phyloP scores from a whole-genome alignment of 2,329 filamentous ascomycete genomes.

The Tolypocladium guangdongense region DNA sequence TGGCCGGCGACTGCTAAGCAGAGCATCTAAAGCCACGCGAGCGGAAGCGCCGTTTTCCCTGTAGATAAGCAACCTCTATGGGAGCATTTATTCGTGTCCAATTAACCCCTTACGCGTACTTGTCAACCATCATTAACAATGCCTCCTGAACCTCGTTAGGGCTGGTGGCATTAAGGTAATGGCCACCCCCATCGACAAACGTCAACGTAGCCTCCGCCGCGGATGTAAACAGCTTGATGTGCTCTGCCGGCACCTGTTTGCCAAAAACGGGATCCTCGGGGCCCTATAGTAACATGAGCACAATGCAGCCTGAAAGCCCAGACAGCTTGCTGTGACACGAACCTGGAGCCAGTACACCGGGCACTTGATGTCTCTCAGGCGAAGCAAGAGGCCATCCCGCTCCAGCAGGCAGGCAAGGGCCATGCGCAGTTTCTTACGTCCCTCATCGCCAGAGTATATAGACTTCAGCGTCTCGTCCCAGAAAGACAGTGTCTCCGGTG shows the following conservation, averaged over 20 bases:
- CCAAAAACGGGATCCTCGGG: conserved; percentile 33
- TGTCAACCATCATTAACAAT: conserved; percentile 30
- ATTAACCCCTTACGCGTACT: conserved; percentile 12
- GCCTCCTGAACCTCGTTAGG: conserved; percentile 33
- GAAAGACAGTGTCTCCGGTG: conserved; percentile 26
- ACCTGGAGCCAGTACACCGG: conserved; percentile 44
- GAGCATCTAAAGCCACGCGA: too few species aligned
- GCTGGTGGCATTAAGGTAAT: conserved; percentile 39
- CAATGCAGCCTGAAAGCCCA: not conserved
- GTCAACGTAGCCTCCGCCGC: conserved; percentile 32
- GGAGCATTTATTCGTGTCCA: not conserved
- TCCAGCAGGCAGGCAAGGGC: conserved; percentile 32
- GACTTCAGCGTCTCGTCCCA: conserved; percentile 34
- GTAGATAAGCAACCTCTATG: too few species aligned
- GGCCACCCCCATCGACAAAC: conserved; percentile 31
- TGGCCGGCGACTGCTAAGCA: too few species aligned
- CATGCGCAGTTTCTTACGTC: conserved; percentile 35
- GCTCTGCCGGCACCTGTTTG: conserved; percentile 27
- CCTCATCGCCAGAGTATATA: conserved; percentile 38
- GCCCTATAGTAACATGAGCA: conserved; percentile 20
- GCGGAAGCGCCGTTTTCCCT: too few species aligned
- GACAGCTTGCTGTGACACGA: not conserved
- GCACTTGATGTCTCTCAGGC: conserved; percentile 35
- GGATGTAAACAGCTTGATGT: conserved; percentile 38
- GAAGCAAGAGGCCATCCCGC: conserved; percentile 34